These are phyloP conservation scores for Quercus tomentella DNA, from an alignment of 331 rosid genomes.

Conservation along the genomic window DNA sequence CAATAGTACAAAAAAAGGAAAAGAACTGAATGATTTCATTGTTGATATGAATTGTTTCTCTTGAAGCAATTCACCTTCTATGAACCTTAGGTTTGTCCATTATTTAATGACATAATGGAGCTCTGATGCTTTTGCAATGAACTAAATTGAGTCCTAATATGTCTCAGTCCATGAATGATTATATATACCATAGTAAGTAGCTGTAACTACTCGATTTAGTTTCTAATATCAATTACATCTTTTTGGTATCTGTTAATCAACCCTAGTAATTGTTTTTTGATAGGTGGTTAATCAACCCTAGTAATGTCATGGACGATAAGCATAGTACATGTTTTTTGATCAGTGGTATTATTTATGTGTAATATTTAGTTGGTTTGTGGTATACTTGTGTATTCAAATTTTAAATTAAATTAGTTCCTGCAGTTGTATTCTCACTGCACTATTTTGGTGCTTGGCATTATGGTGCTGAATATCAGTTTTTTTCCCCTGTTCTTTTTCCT, in stretches of 20 bases:
- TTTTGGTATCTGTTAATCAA: neutral
- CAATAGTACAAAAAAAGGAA: neutral
- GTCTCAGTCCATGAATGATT: neutral
- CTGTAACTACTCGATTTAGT: neutral
- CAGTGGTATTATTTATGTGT: neutral
- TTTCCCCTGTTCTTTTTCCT: neutral
- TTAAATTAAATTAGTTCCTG: neutral
- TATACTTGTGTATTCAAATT: neutral
- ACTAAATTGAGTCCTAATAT: neutral
- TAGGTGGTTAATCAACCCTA: neutral
- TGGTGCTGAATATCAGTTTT: neutral
- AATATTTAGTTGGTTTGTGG: neutral
- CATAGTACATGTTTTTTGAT: neutral
- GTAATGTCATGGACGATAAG: neutral
- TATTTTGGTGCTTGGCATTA: neutral
- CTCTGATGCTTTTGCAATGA: neutral
- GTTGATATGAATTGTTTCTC: neutral
- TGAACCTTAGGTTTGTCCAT: neutral
- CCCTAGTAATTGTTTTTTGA: neutral
- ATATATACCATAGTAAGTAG: neutral
- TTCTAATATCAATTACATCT: neutral
- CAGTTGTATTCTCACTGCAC: neutral
- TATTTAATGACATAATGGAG: neutral
- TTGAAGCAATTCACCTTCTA: neutral
- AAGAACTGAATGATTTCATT: neutral